Conservation (phyloP, 768 basidiomycete genomes). For the Leccinum uliginosum region DNA sequence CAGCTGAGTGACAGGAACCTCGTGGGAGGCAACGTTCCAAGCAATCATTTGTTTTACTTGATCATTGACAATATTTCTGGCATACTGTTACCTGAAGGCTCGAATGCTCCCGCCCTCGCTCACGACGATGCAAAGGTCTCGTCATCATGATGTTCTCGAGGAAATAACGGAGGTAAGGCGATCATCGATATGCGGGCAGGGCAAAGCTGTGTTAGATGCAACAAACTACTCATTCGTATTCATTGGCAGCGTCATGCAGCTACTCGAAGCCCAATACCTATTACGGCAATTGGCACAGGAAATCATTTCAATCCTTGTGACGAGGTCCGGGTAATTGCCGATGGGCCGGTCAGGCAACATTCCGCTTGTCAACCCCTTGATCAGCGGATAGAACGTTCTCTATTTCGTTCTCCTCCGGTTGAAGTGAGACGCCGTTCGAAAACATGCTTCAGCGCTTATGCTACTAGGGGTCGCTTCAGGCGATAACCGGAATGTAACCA, state of each 20-base stretch:
- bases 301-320: background rate
- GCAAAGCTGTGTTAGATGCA: background rate
- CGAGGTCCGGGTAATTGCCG: background rate
- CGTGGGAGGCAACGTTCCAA: background rate
- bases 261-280: background rate
- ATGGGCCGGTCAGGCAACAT: background rate
- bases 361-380: background rate
- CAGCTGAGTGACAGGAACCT: background rate
- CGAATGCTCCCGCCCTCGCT: too few relatives aligned
- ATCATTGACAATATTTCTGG: background rate
- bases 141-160: background rate
- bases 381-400: background rate
- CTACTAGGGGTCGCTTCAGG: background rate
- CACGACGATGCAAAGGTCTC: background rate
- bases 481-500: background rate
- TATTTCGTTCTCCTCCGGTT: background rate
- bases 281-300: background rate
- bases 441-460: background rate
- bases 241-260: background rate
- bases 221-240: background rate
- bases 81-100: background rate
- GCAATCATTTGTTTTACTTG: background rate
- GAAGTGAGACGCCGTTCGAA: background rate
- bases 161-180: background rate
- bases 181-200: background rate